Evolutionary conservation across 208 protist genomes (phyloP), one percentile per base, ranked within the genome.

Genomic region (Zelonia costaricensis): DNA sequence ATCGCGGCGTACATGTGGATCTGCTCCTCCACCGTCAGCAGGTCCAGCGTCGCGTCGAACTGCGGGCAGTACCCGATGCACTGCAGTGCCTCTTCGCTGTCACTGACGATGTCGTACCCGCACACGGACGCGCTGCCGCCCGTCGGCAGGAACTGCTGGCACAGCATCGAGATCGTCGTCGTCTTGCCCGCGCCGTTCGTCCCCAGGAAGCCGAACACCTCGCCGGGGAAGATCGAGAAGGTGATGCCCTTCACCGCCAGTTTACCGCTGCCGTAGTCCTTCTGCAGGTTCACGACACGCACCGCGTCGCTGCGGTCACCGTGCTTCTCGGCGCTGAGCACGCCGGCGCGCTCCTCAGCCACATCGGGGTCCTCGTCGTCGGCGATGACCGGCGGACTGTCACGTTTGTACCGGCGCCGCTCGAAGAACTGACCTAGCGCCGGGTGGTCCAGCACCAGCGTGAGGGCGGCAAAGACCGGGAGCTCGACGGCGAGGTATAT

Each of bases 21-120:
- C 63, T 98, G 92, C 72, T 98, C 93, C 16, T 82, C 54, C 44
- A 81, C 76, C 35, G 92, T 98, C 48, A 98, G 71, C 54, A 97
- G 75, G 35, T 89, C 82, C 67, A 90, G 94, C 8, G 93, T 72
- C 25, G 96, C 78, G 76, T 97, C 92, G 69, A 94, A 95, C 80
- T 98, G 95, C 45, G 93, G 93, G 79, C 95, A 98, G 40, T 97
- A 89, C 36, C 96, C 96, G 25, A 84, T 77, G 69, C 72, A 83
- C 53, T 62, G 62, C 48, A 76, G 68, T 31, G 80, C 80, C 45
- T 76, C 57, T 20, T 44, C 49, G 58, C 79, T 79, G 49, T 86
- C 39, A 0, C 22, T 33, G 0, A 86, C 77, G 53, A 87, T 84
- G 59, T 92, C 80, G 31, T 83, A 57, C 9, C 84, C 80, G 43